A percentile compares a stretch with the other conserved stretches of the same genome.
These are phyloP conservation scores for Rosa rugosa DNA, from an alignment of 306 rosid species.

Conservation along the genomic window DNA sequence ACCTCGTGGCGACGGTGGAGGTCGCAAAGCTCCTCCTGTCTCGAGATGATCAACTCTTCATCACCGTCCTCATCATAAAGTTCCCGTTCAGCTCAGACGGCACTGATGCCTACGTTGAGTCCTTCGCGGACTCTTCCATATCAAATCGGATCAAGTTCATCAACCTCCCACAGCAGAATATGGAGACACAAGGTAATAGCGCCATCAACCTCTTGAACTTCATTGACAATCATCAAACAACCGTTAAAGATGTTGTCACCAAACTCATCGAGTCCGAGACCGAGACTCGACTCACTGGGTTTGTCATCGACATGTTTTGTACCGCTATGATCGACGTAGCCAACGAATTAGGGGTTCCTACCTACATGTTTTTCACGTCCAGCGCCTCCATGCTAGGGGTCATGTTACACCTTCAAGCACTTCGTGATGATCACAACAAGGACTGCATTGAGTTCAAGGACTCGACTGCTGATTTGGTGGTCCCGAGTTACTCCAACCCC, in stretches of 20 bases:
- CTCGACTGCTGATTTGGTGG: neutral
- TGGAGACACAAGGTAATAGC: neutral
- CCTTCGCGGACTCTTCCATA: neutral
- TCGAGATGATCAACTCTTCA: conserved; percentile 13
- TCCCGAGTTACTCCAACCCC: conserved; percentile 28
- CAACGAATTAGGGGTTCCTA: conserved; percentile 42
- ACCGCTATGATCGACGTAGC: conserved; percentile 53
- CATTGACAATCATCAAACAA: neutral
- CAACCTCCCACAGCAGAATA: neutral
- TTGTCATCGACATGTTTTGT: conserved; percentile 55
- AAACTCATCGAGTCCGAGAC: neutral
- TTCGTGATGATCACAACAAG: conserved; percentile 21
- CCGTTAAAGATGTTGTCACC: conserved; percentile 14
- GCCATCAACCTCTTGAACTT: neutral
- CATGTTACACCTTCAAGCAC: conserved; percentile 35
- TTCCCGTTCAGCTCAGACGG: neutral
- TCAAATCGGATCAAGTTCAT: neutral
- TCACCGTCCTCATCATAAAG: conserved; percentile 19
- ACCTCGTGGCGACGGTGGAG: conserved; percentile 17
- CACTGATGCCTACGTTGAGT: neutral
- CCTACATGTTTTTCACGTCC: conserved; percentile 43
- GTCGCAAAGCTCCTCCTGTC: conserved; percentile 26
- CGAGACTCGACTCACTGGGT: conserved; percentile 4
- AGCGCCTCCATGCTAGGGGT: conserved; percentile 30
- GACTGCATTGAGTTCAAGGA: neutral